Conservation (phyloP, 768 basidiomycete species). For the Tulasnella sp. region DNA sequence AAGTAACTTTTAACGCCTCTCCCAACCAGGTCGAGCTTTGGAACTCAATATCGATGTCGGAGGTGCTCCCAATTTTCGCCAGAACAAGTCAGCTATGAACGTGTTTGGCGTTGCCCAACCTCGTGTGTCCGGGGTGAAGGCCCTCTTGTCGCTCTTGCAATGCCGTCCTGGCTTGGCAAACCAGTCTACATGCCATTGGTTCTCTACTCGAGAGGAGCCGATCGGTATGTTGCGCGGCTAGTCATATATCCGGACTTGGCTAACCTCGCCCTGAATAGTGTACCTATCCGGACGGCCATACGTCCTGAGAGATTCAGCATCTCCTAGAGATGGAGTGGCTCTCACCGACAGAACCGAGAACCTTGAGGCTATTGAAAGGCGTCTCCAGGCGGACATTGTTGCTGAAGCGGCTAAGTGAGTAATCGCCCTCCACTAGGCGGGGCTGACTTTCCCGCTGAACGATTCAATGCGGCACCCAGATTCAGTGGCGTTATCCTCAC, state of each 20-base stretch:
- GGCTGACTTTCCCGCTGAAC: not conserved
- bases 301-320: constrained; percentile 76
- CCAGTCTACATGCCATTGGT: constrained; percentile 67
- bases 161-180: constrained; percentile 48
- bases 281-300: constrained; percentile 90
- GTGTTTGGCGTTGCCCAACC: constrained; percentile 96
- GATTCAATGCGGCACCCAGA: constrained; percentile 27
- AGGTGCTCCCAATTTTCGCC: constrained; percentile 90
- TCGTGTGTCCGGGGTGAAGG: constrained; percentile 79
- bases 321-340: constrained; percentile 65
- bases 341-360: constrained; percentile 91
- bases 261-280: constrained; percentile 33
- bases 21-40: constrained; percentile 60
- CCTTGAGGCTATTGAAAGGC: constrained; percentile 80
- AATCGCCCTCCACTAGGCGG: not conserved
- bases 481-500: constrained; percentile 86
- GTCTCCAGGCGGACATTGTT: constrained; percentile 85
- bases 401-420: constrained; percentile 62
- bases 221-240: constrained; percentile 39
- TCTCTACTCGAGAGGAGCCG: constrained; percentile 94
- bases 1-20: constrained; percentile 14
- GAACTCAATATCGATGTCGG: constrained; percentile 86
- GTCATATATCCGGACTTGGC: not conserved
- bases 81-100: constrained; percentile 69
- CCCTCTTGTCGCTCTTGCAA: constrained; percentile 74